phyloP scores from a whole-genome alignment of 2,329 filamentous ascomycete species.

The Penicillium expansum region DNA sequence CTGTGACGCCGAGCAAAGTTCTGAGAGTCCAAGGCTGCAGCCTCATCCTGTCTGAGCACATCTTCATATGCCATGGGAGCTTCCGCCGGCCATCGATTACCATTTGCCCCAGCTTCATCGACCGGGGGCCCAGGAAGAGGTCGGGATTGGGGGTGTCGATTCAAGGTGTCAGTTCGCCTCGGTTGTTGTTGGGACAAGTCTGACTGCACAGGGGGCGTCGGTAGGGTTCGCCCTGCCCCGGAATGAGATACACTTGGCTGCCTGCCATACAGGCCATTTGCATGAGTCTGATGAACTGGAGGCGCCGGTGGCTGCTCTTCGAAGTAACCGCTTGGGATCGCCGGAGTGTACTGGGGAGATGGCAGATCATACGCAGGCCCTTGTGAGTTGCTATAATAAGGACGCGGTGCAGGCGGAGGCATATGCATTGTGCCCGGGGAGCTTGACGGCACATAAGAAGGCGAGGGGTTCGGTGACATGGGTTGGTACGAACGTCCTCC shows the following conservation, averaged over 20 bases:
- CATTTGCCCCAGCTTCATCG: conserved; percentile 38
- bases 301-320: conserved; percentile 37
- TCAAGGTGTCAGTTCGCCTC: conserved; percentile 52
- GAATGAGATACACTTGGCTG: conserved; percentile 31
- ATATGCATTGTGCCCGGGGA: conserved; percentile 19
- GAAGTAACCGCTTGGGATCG: conserved; percentile 13
- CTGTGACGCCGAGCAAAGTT: conserved; percentile 25
- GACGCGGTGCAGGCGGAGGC: conserved; percentile 20
- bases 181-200: conserved; percentile 50
- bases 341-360: conserved; percentile 24
- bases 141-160: conserved; percentile 56
- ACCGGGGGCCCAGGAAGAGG: conserved; percentile 59
- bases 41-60: conserved; percentile 57
- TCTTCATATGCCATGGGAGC: conserved; percentile 50
- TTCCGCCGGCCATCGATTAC: not conserved
- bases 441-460: conserved; percentile 25
- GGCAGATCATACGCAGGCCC: conserved; percentile 25
- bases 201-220: conserved; percentile 53
- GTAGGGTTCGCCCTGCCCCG: conserved; percentile 40
- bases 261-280: conserved; percentile 27
- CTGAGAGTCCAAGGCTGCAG: conserved; percentile 46
- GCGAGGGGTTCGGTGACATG: conserved; percentile 21
- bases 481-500: conserved; percentile 36
- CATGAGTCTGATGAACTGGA: conserved; percentile 30
- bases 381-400: conserved; percentile 25